Base-by-base conservation (phyloP, 495 filamentous ascomycete genomes). In the Recurvomyces mirabilis region DNA sequence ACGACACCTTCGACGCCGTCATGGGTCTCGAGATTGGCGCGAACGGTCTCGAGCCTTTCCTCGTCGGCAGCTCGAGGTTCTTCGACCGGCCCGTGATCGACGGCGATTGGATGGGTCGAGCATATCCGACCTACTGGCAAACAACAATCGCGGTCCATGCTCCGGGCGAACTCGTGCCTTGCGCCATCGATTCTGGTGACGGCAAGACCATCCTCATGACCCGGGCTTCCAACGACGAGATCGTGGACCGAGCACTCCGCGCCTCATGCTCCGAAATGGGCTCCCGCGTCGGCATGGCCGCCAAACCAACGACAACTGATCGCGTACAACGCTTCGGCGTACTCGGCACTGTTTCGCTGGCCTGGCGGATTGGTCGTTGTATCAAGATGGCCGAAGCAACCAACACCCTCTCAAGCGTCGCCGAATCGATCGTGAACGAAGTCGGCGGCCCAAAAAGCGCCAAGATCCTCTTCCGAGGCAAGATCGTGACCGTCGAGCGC, bases 391-490 rank as follows among this genome's bases (percentile, higher is more conserved):
- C 71, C n/a, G 61, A 67, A 28, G 58, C 59, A 28, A 52, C 56
- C 0, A 74, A 74, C 31, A 64, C 60, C 11, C 58, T 72, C 4
- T 68, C 67, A 25, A 65, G 52, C 1, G 67, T 75, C 7, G 72
- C 71, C 0, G 70, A 76, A 51, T 63, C 65, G 0, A 78, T 79
- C 35, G 63, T 79, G 9, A 65, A 71, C 6, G 70, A 75, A 51
- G 70, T 70, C 32, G 75, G 72, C 1, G 76, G 74, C 0, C 42
- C 58, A 0, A 62, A 68, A 15, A 65, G 66, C 6, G 74, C 66
- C 0, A 68, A 61, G 41, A 67, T 80, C 14, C 54, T 80, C 4
- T 78, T 71, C 51, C 68, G 71, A 43, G 77, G 77, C 9, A 81
- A 81, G 58, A 74, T 79, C 36, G 66, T 72, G 0, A 68, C 65